Base-by-base conservation (phyloP, 257 asterid species). In the Datura wrightii region DNA sequence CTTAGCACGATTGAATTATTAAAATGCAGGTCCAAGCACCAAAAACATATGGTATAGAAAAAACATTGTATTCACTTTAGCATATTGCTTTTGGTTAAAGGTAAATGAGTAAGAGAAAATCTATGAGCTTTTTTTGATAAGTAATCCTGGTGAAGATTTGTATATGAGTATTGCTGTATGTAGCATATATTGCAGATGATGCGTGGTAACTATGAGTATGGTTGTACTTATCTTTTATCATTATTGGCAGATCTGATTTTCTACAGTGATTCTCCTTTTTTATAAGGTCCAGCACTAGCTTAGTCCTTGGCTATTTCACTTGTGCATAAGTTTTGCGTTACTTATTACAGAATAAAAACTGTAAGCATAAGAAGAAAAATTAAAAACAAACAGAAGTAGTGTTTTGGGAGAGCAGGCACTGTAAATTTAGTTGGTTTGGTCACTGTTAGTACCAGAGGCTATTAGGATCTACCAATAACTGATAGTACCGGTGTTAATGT, bases 401-500 rank as follows among this genome's bases (percentile, higher is more conserved):
- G 31, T 78, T 74, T 19, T 72, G 2, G 42, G 19, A 48, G 59
- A 46, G 19, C 42, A 72, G 37, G 41, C 59, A 11, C 39, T 5
- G 42, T 72, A 46, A 53, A 72, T 72, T 31, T 76, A 48, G 6
- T 50, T 31, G 60, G 50, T 34, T 66, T 80, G 78, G 24, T 82
- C 79, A 11, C 44, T 74, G 44, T 11, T 48, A 41, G 19, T 37
- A 66, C 48, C 24, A 66, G 76, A 37, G 50, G 79, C 36, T 42
- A 42, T 48, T 70, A 70, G 8, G 36, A 70, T 18, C 54, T 55
- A 70, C 18, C 79, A 41, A 70, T 42, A 42, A 70, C 34, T 71
- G 55, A 71, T 71, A 76, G 62, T 52, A 31, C 82, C 3, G 15
- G 14, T 52, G 44, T 50, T 79, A 55, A 78, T 82, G 82, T 83